Base-by-base conservation (phyloP, 257 asterid genomes). In the Solanum appendiculatum region DNA sequence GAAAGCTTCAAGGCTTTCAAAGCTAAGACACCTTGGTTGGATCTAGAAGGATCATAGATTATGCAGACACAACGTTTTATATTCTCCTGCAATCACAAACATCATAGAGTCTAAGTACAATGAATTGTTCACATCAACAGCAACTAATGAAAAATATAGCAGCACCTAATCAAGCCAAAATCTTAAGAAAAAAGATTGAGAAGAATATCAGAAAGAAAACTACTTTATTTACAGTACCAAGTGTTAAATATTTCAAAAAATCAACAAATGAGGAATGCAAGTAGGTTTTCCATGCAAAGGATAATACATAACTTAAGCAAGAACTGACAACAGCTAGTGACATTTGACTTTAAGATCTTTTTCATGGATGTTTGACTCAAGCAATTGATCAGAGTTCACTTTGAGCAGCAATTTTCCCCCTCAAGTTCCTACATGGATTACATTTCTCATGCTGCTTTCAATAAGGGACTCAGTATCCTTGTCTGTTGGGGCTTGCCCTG, bases 1-100 rank as follows among this genome's bases (percentile, higher is more conserved):
- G 99, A 96, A 86, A 97, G 99, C 93, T 96, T 97, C 91, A 97
- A 86, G 34, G 99, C 99, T 93, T 96, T 97, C 93, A 97, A 87
- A 72, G 99, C 99, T 63, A 96, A 92, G 90, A 97, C 98, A 56
- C 99, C 99, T 89, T 94, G 99, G 91, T 92, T 97, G 88, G 99
- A 92, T 91, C 98, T 94, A 69, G 99, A 97, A 83, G 99, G 99
- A 92, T 97, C 99, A 75, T 97, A 97, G 75, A 97, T 96, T 83
- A 97, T 95, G 93, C 99, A 96, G 31, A 97, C 99, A 88, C 99
- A 97, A 6, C 98, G 92, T 72, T 94, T 95, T 60, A 97, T 95
- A 90, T 97, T 97, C 90, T 97, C 99, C 98, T 97, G 96, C 83
- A 91, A 89, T 46, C 87, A 91, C 77, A 86, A 87, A 29, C 37